Conservation (phyloP, 768 basidiomycete species). For the Guyanaporus albipodus region DNA sequence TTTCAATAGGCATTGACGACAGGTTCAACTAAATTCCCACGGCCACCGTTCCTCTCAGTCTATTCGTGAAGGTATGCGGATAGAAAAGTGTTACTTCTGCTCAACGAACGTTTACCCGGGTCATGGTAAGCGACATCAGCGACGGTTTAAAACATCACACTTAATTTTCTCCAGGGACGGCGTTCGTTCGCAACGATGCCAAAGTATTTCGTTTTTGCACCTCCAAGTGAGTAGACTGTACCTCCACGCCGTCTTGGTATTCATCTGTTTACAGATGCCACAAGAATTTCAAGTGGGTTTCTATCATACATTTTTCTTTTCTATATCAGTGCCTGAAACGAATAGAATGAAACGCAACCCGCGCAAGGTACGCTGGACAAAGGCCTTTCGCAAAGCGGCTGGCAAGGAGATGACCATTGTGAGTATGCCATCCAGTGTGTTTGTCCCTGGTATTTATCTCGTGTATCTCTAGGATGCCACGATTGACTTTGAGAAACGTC, state of each 20-base stretch:
- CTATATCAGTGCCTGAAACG: conserved; percentile 1
- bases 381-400: conserved; percentile 97
- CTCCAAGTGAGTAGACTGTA: conserved; percentile 66
- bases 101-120: conserved; percentile 96
- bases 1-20: too few relatives aligned
- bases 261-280: conserved; percentile 63
- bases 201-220: conserved; percentile 98
- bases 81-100: conserved; percentile 99
- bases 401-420: conserved; percentile 99
- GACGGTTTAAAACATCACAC: background rate
- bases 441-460: background rate
- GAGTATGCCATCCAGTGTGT: conserved; percentile 28
- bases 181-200: conserved; percentile 96
- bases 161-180: conserved; percentile 52
- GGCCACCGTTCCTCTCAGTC: conserved; percentile 4
- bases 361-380: conserved; percentile 98
- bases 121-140: conserved; percentile 54
- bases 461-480: conserved; percentile 83
- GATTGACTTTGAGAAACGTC: conserved; percentile 97
- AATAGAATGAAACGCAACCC: conserved; percentile 98
- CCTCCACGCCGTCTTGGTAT: background rate
- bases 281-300: conserved; percentile 94
- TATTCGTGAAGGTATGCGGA: conserved; percentile 58
- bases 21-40: conserved; percentile 24
- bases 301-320: background rate